Base-by-base conservation (phyloP, 2,329 filamentous ascomycete species). In the Arthrinium puccinioides region DNA sequence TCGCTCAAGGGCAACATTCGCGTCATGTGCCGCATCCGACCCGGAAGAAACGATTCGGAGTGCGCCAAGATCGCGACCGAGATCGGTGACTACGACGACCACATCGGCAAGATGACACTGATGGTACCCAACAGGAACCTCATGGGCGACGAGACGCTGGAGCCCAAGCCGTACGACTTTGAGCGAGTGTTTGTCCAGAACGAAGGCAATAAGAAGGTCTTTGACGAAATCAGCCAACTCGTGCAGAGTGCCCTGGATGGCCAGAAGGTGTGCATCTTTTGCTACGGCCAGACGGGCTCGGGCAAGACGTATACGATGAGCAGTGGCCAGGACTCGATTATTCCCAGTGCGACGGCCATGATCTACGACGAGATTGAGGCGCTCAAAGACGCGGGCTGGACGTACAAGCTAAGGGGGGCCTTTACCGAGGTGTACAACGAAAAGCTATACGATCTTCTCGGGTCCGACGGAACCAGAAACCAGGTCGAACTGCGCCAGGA, bases 401-500 rank as follows among this genome's bases (percentile, higher is more conserved):
- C 74, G 27, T 98, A 98, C 62, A 84, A 74, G 0, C 94, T 98
- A 79, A 86, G 94, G 56, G 92, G 92, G 6, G 89, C 82, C 39
- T 98, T 98, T 54, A 80, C 97, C 11, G 92, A 98, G 56, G 92
- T 98, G 6, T 98, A 98, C 74, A 97, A 98, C 45, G 92, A 98
- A 57, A 92, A 94, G 44, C 73, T 98, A 45, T 88, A 96, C 56
- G 92, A 98, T 57, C 65, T 98, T 11, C 74, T 98, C 10, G 65
- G 66, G 1, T 61, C 70, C 2, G 60, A 67, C 15, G 72, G 87
- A 35, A 78, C 82, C 44, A 87, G 83, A 63, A 92, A 84, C 64
- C 92, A 87, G 64, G 84, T 94, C 37, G 88, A 95, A 52, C 92
- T 96, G 44, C 79, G 86, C 4, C 92, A 97, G 48, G 90, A 97